phyloP scores from a whole-genome alignment of 306 rosid species.

The Cicer chorassanicum region DNA sequence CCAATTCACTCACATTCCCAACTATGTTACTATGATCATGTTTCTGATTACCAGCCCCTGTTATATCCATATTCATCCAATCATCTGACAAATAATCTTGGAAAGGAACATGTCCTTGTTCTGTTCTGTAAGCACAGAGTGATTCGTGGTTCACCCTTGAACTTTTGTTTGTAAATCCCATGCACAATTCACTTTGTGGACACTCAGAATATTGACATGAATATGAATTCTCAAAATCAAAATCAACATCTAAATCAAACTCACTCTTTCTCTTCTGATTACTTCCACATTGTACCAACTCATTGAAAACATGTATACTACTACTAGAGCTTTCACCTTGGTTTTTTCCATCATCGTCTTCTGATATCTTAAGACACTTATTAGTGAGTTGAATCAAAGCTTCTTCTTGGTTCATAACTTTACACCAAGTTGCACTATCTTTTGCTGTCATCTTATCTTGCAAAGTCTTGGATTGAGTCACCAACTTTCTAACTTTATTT shows the following conservation, averaged over 20 bases:
- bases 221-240: constrained; percentile 27
- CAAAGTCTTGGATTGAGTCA: constrained; percentile 60
- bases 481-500: constrained; percentile 53
- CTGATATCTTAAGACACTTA: constrained; percentile 43
- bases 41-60: constrained; percentile 39
- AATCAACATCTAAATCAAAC: constrained; percentile 39
- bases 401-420: constrained; percentile 63
- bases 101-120: background rate
- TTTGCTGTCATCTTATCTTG: constrained; percentile 69
- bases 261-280: constrained; percentile 48
- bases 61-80: constrained; percentile 55
- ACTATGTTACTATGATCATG: background rate
- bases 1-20: constrained; percentile 10
- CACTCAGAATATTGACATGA: constrained; percentile 43
- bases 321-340: constrained; percentile 23
- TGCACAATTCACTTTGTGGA: constrained; percentile 38
- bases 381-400: constrained; percentile 42
- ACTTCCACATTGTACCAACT: background rate
- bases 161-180: constrained; percentile 50
- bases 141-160: constrained; percentile 48
- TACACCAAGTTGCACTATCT: constrained; percentile 64
- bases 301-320: background rate
- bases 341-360: background rate
- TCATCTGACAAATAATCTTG: constrained; percentile 44
- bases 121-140: constrained; percentile 17